Base-by-base conservation (phyloP, 73 alveolate genomes). In the Breviolum minutum region DNA sequence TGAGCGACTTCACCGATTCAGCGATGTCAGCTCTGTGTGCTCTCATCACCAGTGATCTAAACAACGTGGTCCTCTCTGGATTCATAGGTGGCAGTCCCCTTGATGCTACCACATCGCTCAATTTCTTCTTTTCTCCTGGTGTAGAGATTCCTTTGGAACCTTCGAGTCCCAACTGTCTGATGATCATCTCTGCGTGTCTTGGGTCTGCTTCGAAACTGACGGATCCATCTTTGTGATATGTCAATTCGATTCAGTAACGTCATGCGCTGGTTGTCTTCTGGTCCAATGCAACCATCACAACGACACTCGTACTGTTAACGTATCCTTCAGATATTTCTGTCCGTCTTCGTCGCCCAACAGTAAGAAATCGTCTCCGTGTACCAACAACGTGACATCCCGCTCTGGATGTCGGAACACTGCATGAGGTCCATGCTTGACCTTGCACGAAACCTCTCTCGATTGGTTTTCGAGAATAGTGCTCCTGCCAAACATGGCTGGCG, bases 141-240 rank as follows among this genome's bases (percentile, higher is more conserved):
- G n/a, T n/a, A 0, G 82, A 11, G 6, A 64, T 81, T 27, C 17
- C 66, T 32, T 63, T 62, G n/a, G 96, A 70, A 0, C 26, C 16
- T 60, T 89, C 86, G 24, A 89, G 74, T 8, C 74, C 74, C 14
- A 70, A 62, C 63, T 10, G 61, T 26, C 30, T 32, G 24, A 89
- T 74, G 19, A 89, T 26, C 60, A 29, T 63, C 74, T 89, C 87
- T 0, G 76, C 86, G 30, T 69, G 96, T 62, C 87, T 12, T 13
- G 96, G 96, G 73, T 89, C 96, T 13, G 96, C 95, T 19, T 86
- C 95, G 54, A n/a, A 70, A 27, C 8, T 61, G 27, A 89, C 84
- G 87, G 0, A 29, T 40, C 60, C 10, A 5, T 87, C 54, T 89
- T 70, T 89, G 62, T 12, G 4, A 68, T 26, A 29, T 62, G 63